These are phyloP conservation scores for Chalaropsis thielavioides DNA, from an alignment of 2,329 filamentous ascomycete genomes.

Conservation along the genomic window DNA sequence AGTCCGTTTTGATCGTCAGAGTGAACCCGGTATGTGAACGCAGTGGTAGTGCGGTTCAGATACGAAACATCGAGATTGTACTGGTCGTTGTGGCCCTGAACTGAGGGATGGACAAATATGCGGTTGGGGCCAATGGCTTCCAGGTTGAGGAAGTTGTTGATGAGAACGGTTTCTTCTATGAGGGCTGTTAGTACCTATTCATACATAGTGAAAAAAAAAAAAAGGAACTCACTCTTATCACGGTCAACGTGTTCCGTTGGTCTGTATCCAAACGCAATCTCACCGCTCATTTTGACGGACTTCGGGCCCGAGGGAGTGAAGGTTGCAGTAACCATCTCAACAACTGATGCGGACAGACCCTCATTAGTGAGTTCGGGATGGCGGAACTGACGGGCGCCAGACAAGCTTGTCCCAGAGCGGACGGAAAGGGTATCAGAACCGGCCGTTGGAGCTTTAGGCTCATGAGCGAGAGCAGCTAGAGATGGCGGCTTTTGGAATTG, in stretches of 20 bases:
- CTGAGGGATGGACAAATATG: constrained; percentile 63
- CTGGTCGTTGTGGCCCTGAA: constrained; percentile 54
- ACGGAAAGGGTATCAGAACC: constrained; percentile 72
- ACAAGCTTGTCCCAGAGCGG: constrained; percentile 70
- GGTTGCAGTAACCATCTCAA: constrained; percentile 77
- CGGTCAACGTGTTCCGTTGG: constrained; percentile 30
- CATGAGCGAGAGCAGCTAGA: constrained; percentile 45
- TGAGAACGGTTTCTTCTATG: constrained; percentile 54
- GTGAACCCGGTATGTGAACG: constrained; percentile 86
- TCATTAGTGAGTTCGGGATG: constrained; percentile 70
- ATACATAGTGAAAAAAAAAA: neutral
- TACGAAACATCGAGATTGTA: constrained; percentile 63
- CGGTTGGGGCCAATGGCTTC: constrained; percentile 91
- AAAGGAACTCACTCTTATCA: constrained; percentile 32
- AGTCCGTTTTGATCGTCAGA: constrained; percentile 42
- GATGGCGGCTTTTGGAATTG: constrained; percentile 26
- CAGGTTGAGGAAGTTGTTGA: constrained; percentile 76
- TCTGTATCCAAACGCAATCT: constrained; percentile 80
- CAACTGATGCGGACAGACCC: constrained; percentile 74
- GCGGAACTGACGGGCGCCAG: constrained; percentile 51
- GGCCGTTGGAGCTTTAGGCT: constrained; percentile 44
- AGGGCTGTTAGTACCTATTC: constrained; percentile 19
- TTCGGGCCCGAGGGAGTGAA: constrained; percentile 63
- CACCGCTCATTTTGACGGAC: constrained; percentile 63
- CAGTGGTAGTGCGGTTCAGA: constrained; percentile 60